These are phyloP conservation scores for Diutina ranongensis DNA, from an alignment of 1,139 yeast genomes.

Conservation along the genomic window DNA sequence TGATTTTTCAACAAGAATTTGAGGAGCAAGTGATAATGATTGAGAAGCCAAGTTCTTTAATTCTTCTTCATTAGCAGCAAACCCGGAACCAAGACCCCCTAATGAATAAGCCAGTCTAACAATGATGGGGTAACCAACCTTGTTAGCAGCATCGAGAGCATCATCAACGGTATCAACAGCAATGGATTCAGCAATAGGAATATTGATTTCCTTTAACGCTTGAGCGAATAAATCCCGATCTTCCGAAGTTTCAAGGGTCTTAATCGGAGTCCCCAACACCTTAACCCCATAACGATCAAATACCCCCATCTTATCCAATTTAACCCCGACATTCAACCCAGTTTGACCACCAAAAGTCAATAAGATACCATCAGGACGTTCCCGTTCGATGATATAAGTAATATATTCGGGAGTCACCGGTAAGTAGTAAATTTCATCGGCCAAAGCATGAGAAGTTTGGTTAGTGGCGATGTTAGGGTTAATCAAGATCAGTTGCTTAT, in stretches of 20 bases:
- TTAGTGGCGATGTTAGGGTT: conserved; percentile 97
- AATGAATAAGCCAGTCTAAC: conserved; percentile 96
- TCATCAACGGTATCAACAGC: conserved; percentile 93
- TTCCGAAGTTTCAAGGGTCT: conserved; percentile 90
- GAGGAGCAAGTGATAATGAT: conserved; percentile 84
- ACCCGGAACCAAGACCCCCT: conserved; percentile 98
- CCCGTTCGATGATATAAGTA: conserved; percentile 87
- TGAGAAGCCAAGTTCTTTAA: conserved; percentile 79
- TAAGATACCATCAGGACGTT: conserved; percentile 89
- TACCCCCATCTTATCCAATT: conserved; percentile 86
- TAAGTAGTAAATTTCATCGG: conserved; percentile 87
- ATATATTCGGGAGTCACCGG: conserved; percentile 97
- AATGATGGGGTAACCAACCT: conserved; percentile 90
- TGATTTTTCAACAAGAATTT: conserved; percentile 91
- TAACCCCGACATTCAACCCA: conserved; percentile 90
- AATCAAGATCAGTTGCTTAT: conserved; percentile 73
- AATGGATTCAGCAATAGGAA: conserved; percentile 92
- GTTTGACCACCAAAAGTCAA: conserved; percentile 99
- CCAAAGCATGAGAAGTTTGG: conserved; percentile 91
- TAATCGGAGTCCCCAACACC: conserved; percentile 94
- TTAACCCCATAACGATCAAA: conserved; percentile 84
- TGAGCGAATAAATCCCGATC: conserved; percentile 94
- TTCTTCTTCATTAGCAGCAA: conserved; percentile 76
- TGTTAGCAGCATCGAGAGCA: conserved; percentile 77
- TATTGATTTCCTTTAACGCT: conserved; percentile 86